phyloP scores from a whole-genome alignment of 164 flowering plant species.

The Macadamia integrifolia region DNA sequence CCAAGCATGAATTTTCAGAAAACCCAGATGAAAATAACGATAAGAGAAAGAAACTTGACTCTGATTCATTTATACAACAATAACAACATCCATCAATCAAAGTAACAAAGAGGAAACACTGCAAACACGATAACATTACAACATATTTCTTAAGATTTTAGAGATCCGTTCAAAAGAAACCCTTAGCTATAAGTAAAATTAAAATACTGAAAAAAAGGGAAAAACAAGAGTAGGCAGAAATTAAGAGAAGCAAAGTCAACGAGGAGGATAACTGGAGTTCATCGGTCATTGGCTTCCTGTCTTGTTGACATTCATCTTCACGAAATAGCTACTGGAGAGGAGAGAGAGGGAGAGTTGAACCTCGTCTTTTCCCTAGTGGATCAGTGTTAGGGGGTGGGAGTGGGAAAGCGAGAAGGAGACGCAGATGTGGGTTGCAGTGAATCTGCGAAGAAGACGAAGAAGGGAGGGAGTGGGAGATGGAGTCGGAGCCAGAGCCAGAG shows the following conservation, averaged over 20 bases:
- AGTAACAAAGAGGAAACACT: no score
- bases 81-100: no score
- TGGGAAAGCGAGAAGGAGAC: constrained; percentile 10
- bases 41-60: no score
- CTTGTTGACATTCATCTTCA: constrained; percentile 62
- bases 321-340: constrained; percentile 66
- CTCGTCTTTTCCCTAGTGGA: constrained; percentile 86
- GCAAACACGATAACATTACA: no score
- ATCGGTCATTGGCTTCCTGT: constrained; percentile 9
- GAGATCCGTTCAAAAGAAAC: neutral
- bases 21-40: no score
- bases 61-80: no score
- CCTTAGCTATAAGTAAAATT: neutral
- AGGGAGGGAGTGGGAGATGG: neutral
- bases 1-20: no score
- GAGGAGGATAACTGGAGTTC: neutral
- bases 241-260: neutral
- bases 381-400: constrained; percentile 12
- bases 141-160: no score
- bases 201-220: neutral
- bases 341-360: constrained; percentile 77
- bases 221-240: neutral
- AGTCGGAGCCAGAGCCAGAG: no score
- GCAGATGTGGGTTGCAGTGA: constrained; percentile 2
- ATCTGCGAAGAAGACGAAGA: constrained; percentile 5